Base-by-base conservation (phyloP, 352 stramenopile species). In the Pythium guiyangense region DNA sequence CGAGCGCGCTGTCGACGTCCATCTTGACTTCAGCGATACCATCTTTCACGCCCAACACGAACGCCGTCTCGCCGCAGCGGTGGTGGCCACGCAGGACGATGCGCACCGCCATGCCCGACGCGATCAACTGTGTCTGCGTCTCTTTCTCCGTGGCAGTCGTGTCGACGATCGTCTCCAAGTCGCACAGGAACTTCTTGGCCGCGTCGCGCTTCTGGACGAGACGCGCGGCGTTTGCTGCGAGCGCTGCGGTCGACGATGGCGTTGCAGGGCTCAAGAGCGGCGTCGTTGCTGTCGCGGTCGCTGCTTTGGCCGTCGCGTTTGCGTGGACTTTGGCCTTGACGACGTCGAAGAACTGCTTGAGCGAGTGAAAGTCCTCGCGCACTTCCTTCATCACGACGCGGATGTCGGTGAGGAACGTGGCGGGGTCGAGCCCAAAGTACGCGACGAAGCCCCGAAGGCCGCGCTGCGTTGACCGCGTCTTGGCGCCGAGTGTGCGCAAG, bases 1-100 rank as follows among this genome's bases (percentile, higher is more conserved):
- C 84, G 20, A 92, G 67, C 39, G 74, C 67, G 14, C 77, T 77
- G 37, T 92, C 84, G n/a, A 88, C 53, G 35, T 94, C 84, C 64
- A 94, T 80, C 44, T 94, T 94, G 25, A 92, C 73, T 47, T 92
- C 70, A 35, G 81, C 81, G 12, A 90, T 80, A 0, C 74, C 60
- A 20, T 92, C 79, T 29, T 74, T 64, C 18, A 92, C 61, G 12
- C 65, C 69, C 2, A 94, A 66, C 6, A 94, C 81, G 27, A 79
- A 92, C 1, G 74, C 81, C 1, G 84, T 92, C 62, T 94, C 81
- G 1, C 84, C 84, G 52, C 81, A 90, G 4, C 81, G 79, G 4
- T 77, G 62, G 22, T 94, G 84, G 2, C 84, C 84, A 48, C 72
- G 76, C 17, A 94, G 57, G n/a, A 94, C 74, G 25, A 94, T 69